These are phyloP conservation scores for Sclerotiophoma versabilis DNA, from an alignment of 2,329 filamentous ascomycete genomes.

Conservation along the genomic window DNA sequence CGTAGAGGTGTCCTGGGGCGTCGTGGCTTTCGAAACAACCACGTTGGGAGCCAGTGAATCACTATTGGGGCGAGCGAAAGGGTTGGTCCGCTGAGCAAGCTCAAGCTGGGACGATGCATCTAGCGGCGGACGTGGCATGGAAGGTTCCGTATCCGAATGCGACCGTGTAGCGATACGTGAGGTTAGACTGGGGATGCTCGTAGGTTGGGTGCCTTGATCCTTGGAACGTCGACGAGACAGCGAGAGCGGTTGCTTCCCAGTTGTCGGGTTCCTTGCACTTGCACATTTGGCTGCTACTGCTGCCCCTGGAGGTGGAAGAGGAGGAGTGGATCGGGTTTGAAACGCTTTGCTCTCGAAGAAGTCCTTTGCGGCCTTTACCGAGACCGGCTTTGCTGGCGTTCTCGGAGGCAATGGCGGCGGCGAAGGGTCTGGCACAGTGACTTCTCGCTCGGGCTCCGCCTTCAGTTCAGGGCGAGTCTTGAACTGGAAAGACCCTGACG, in stretches of 20 bases:
- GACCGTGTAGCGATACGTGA: neutral
- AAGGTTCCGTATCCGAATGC: slow-evolving; percentile 2
- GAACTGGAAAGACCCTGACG: slow-evolving; percentile 25
- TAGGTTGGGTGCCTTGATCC: slow-evolving; percentile 2
- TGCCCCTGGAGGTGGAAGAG: slow-evolving; percentile 19
- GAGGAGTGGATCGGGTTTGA: slow-evolving; percentile 18
- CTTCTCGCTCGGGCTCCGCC: slow-evolving; percentile 18
- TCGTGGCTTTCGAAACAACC: slow-evolving; percentile 11
- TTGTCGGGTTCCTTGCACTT: neutral
- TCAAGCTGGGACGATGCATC: slow-evolving; percentile 14
- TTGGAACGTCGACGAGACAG: neutral
- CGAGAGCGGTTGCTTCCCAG: neutral
- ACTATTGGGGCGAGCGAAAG: slow-evolving; percentile 14
- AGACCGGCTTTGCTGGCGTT: slow-evolving; percentile 24
- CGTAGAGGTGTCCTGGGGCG: neutral
- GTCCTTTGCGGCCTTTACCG: slow-evolving; percentile 36
- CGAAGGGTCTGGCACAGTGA: slow-evolving; percentile 8
- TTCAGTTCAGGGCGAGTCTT: slow-evolving; percentile 24
- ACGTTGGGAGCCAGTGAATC: slow-evolving; percentile 14
- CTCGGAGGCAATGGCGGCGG: slow-evolving; percentile 8
- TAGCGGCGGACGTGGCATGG: slow-evolving; percentile 15
- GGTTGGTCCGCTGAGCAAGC: slow-evolving; percentile 16
- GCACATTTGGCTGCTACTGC: slow-evolving; percentile 10
- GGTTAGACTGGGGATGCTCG: slow-evolving; percentile 4
- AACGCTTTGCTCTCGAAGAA: slow-evolving; percentile 41